These are phyloP conservation scores for Penicillium oxalicum DNA, from an alignment of 2,329 filamentous ascomycete species.

Conservation along the genomic window DNA sequence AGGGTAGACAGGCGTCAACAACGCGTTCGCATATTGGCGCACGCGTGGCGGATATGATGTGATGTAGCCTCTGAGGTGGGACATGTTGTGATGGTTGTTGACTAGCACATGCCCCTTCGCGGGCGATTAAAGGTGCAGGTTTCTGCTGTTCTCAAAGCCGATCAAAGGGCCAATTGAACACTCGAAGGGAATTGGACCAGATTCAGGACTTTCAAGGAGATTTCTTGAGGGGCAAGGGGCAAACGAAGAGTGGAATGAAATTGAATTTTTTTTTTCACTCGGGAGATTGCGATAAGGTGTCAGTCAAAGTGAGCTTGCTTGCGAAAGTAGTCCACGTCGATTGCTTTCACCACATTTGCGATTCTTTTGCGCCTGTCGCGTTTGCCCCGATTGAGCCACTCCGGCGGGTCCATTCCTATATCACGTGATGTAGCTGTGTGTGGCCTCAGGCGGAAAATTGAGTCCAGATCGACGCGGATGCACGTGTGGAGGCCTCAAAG, in stretches of 20 bases:
- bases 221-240: no score
- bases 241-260: no score
- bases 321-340: no score
- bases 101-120: conserved; percentile 34
- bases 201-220: background rate
- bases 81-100: conserved; percentile 38
- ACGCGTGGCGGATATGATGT: conserved; percentile 88
- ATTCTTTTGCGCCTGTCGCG: conserved; percentile 26
- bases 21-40: conserved; percentile 83
- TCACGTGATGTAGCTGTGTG: conserved; percentile 22
- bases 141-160: conserved; percentile 17
- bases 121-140: conserved; percentile 15
- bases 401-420: conserved; percentile 16
- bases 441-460: conserved; percentile 7
- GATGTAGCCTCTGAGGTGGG: conserved; percentile 76
- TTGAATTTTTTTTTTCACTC: background rate
- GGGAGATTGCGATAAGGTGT: background rate
- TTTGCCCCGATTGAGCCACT: conserved; percentile 27
- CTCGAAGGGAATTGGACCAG: conserved; percentile 1
- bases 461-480: background rate
- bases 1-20: conserved; percentile 76
- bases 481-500: no score
- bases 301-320: no score
- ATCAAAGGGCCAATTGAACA: conserved; percentile 15
- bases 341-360: conserved; percentile 4